Evolutionary conservation across 257 asterid species (phyloP), one percentile per base, ranked within the genome.

Genomic region (Dorcoceras hygrometricum): DNA sequence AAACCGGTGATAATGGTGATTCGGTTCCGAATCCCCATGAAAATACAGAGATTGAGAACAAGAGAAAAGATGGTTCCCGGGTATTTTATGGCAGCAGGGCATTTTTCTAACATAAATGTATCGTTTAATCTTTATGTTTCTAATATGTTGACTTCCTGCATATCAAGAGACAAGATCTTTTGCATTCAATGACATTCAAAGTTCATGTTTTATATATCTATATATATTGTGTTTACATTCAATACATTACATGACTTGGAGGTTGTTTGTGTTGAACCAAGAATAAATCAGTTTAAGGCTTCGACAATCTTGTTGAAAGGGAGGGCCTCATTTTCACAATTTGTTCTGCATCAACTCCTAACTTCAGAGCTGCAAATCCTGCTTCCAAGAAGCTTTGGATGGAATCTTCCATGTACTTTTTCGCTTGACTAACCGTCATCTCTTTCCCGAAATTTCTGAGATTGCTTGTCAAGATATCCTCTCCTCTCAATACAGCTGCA

Each of bases 71-170:
- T 18, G 66, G 63, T 71, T 73, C 86, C 43, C 83, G 88, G 75
- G 92, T 89, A 67, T 89, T 89, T 65, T 89, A 89, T 77, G 96
- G 96, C 2, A 86, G 96, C 80, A 78, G 95, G 62, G 96, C 95
- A 4, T 89, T 89, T 80, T 89, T 89, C 71, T 89, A 73, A 58
- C 73, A 34, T 23, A 23, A 34, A 23, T 39, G 29, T 31, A 56
- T 36, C 46, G 14, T 23, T 63, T 23, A 43, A n/a, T 48, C 20
- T 25, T 11, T 12, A 24, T 8, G 24, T 46, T 22, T 69, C 61
- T 73, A 22, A 29, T 70, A 62, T 51, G 63, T 54, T 56, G 36
- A 61, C 31, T 18, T 29, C 4, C 36, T 8, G 16, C 53, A 46
- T 46, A 46, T 46, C 53, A 46, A 46, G 20, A 46, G 6, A 46